These are phyloP conservation scores for Ascoidea asiatica DNA, from an alignment of 805 yeast species.

Conservation along the genomic window DNA sequence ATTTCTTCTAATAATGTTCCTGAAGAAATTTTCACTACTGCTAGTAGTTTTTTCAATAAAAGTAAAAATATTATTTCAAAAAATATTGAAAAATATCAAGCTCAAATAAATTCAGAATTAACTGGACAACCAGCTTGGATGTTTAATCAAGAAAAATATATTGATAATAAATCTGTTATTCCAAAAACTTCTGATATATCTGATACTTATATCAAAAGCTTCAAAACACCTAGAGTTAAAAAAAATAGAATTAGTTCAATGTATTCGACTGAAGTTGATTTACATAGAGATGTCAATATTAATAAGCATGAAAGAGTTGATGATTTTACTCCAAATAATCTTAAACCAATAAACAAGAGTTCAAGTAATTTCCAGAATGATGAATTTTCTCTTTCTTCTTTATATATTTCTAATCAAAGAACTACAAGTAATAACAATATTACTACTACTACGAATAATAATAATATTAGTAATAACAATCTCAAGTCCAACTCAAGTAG, in stretches of 20 bases:
- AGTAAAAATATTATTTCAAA: constrained; percentile 19
- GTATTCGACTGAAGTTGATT: neutral
- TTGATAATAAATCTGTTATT: neutral
- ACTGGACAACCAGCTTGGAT: constrained; percentile 59
- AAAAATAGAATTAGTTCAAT: too few relatives aligned
- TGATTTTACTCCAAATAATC: neutral
- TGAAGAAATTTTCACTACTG: constrained; percentile 14
- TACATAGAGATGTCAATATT: too few relatives aligned
- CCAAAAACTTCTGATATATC: constrained; percentile 2
- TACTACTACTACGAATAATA: neutral
- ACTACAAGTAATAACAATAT: too few relatives aligned
- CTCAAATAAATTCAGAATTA: constrained; percentile 12
- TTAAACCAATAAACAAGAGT: too few relatives aligned
- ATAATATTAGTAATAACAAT: too few relatives aligned
- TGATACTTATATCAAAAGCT: constrained; percentile 15
- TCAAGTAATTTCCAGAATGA: neutral
- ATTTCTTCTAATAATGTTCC: constrained; percentile 5
- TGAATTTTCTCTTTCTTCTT: neutral
- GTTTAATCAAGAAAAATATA: constrained; percentile 40
- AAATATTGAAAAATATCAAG: constrained; percentile 10
- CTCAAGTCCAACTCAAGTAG: too few relatives aligned
- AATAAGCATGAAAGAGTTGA: too few relatives aligned
- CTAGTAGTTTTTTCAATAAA: constrained; percentile 16
- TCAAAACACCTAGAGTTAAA: constrained; percentile 4
- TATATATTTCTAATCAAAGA: neutral